Base-by-base conservation (phyloP, 2,329 filamentous ascomycete species). In the Dothiorella sarmentorum region DNA sequence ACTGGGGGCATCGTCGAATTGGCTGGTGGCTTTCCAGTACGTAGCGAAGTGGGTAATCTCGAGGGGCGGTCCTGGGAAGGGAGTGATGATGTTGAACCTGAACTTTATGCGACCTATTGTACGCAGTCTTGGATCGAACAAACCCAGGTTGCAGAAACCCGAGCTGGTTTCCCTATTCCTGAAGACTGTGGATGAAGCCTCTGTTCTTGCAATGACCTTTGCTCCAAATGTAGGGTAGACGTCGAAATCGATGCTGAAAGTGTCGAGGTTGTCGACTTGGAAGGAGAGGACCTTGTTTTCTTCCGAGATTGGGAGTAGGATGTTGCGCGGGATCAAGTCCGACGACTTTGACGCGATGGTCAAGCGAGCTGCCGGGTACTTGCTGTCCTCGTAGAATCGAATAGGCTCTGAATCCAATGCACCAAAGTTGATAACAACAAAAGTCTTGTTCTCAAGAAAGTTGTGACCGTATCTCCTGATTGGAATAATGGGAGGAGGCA, bases 11-110 rank as follows among this genome's bases (percentile, higher is more conserved):
- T 90, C 86, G 70, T 96, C 91, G 47, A 94, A 83, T 66, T 96
- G 91, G 68, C 91, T 96, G 1, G 94, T 99, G 0, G 93, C 93
- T 74, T 97, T 99, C 94, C 94, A 99, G 74, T 99, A 99, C 0
- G 94, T 97, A 63, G 96, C 94, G 67, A 97, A 99, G 69, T 97
- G 92, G 1, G 94, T 96, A 61, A 99, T 97, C 73, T 99, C 94
- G 20, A 99, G 79, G 3, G 94, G 91, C 61, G 91, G 88, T 7
- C 94, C 93, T 62, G 87, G 85, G 76, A 97, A 99, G 0, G 94
- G 94, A 69, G 96, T 97, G 71, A 99, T 95, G 24, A 97, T 91
- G 70, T 97, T 92, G 58, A 91, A 96, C 63, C 90, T 89, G 78
- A 99, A 99, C 63, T 86, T 91, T 64, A 97, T 90, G 68, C 96